Evolutionary conservation across 2,329 filamentous ascomycete genomes (phyloP).

Genomic region (Hirsutella minnesotensis): DNA sequence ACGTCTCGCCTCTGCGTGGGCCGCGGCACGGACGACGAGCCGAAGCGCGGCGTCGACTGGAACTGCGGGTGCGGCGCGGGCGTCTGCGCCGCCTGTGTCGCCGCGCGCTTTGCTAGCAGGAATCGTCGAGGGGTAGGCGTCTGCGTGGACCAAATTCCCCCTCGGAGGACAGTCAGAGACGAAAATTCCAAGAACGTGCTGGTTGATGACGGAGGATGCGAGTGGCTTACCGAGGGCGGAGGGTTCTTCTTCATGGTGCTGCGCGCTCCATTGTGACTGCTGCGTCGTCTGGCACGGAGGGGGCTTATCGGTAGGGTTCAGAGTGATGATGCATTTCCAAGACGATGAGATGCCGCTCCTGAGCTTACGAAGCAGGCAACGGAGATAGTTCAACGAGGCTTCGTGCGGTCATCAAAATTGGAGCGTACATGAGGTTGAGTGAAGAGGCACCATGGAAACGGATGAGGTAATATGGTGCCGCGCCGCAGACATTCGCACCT

Average conservation of each 20-base stretch:
- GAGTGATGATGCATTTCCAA: neutral
- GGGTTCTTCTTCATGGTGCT: constrained; percentile 12
- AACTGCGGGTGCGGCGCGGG: constrained; percentile 19
- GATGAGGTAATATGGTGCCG: too few relatives aligned
- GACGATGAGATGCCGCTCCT: neutral
- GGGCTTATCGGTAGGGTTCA: neutral
- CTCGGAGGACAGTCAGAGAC: too few relatives aligned
- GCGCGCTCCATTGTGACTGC: neutral
- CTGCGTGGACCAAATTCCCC: constrained; percentile 13
- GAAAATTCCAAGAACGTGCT: too few relatives aligned
- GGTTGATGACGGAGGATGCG: neutral
- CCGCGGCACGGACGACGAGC: constrained; percentile 17
- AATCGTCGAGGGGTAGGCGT: constrained; percentile 28
- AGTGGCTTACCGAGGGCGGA: constrained; percentile 5
- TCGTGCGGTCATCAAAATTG: too few relatives aligned
- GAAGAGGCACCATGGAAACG: too few relatives aligned
- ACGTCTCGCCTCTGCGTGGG: constrained; percentile 15
- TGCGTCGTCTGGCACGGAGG: neutral
- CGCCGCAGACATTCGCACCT: too few relatives aligned
- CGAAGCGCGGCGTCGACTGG: constrained; percentile 26
- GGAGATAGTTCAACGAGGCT: too few relatives aligned
- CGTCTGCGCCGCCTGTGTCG: constrained; percentile 22
- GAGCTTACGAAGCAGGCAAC: too few relatives aligned
- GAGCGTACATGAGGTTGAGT: too few relatives aligned
- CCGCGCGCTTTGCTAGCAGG: constrained; percentile 20